These are phyloP conservation scores for Baorangia bicolor DNA, from an alignment of 768 basidiomycete species.

Conservation along the genomic window DNA sequence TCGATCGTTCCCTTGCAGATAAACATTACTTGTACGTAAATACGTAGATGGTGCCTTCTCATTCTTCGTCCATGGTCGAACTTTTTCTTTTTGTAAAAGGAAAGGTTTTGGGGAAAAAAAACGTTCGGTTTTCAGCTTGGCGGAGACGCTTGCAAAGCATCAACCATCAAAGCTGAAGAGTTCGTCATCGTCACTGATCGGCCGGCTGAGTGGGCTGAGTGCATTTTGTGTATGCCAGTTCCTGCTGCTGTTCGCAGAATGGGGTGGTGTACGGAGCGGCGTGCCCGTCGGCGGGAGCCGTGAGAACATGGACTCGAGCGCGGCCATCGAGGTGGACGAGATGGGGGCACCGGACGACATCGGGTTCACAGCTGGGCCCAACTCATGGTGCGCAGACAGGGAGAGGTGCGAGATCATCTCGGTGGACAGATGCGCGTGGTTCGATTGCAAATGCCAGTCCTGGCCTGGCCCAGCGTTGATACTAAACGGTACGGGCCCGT, in stretches of 20 bases:
- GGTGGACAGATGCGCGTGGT: conserved; percentile 17
- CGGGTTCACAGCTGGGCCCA: not conserved
- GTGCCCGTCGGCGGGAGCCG: conserved; percentile 34
- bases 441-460: conserved; percentile 31
- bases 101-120: not conserved
- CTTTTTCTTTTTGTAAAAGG: not conserved
- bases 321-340: conserved; percentile 25
- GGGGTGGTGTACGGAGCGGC: conserved; percentile 30
- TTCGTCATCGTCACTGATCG: conserved; percentile 64
- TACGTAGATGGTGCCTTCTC: conserved; percentile 16
- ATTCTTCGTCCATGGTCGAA: conserved; percentile 13
- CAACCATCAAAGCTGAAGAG: conserved; percentile 69
- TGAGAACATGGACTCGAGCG: conserved; percentile 55
- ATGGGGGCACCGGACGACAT: conserved; percentile 6
- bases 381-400: conserved; percentile 28
- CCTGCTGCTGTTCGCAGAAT: conserved; percentile 23
- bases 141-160: not conserved
- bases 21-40: conserved; percentile 30
- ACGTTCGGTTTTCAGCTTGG: not conserved
- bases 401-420: conserved; percentile 25
- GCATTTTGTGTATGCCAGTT: conserved; percentile 39
- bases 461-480: conserved; percentile 29
- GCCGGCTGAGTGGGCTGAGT: conserved; percentile 61
- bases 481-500: conserved; percentile 30
- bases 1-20: conserved; percentile 25